Conservation (phyloP, 2,329 filamentous ascomycete genomes). For the Alternaria solani region DNA sequence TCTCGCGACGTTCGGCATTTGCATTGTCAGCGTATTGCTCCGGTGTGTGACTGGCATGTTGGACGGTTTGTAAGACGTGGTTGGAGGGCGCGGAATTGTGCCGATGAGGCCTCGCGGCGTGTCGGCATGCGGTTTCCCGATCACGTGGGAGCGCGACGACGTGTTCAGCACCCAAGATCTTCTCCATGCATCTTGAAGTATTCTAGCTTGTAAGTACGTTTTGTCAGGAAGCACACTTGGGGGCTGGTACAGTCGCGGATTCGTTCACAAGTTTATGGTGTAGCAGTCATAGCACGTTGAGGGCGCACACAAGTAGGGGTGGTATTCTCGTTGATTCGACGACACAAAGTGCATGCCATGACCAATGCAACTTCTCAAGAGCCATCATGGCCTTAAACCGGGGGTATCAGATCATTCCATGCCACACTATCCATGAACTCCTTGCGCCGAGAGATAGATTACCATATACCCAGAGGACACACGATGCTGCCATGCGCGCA, state of each 20-base stretch:
- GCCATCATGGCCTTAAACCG: not conserved
- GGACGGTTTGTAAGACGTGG: slow-evolving; percentile 26
- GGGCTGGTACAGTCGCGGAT: not conserved
- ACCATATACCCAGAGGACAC: not conserved
- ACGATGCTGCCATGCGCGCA: not conserved
- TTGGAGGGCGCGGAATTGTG: slow-evolving; percentile 31
- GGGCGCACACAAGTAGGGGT: not conserved
- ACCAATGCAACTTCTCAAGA: not conserved
- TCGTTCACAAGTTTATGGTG: not conserved
- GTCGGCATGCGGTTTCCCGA: not conserved
- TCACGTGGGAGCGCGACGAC: slow-evolving; percentile 2
- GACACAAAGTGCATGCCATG: not conserved
- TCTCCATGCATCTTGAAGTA: not conserved
- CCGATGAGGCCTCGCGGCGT: slow-evolving; percentile 13
- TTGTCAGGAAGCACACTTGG: not conserved
- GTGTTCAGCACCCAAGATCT: not conserved
- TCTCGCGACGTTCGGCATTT: slow-evolving; percentile 23
- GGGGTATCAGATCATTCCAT: not conserved
- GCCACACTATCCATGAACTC: not conserved
- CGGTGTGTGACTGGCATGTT: slow-evolving; percentile 5
- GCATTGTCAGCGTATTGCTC: not conserved
- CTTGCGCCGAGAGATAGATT: not conserved
- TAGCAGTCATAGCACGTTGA: not conserved
- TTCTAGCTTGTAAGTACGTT: not conserved
- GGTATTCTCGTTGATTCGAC: not conserved